A percentile compares a stretch with the other conserved stretches of the same genome.
Conservation (phyloP, 257 asterid genomes). For the Jacaranda mimosifolia region DNA sequence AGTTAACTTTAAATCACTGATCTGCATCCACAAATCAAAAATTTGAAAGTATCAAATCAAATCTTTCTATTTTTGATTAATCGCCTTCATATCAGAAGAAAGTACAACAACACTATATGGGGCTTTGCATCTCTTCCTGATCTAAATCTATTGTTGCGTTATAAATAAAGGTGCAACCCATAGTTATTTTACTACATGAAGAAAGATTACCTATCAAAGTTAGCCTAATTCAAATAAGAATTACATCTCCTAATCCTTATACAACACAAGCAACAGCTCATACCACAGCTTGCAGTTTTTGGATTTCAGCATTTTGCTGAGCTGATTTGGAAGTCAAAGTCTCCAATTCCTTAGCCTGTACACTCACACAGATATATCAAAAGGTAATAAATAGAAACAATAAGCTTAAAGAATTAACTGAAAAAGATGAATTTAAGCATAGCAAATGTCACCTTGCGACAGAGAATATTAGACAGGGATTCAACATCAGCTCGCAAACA, state of each 20-base stretch:
- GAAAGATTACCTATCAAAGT: slow-evolving; percentile 14
- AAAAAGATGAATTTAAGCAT: slow-evolving; percentile 16
- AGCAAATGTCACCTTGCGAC: slow-evolving; percentile 67
- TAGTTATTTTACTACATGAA: slow-evolving; percentile 16
- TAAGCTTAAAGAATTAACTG: slow-evolving; percentile 16
- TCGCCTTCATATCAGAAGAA: slow-evolving; percentile 4
- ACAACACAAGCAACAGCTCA: slow-evolving; percentile 36
- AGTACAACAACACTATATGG: not conserved
- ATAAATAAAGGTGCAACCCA: slow-evolving; percentile 3
- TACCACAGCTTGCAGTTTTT: slow-evolving; percentile 79
- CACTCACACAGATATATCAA: slow-evolving; percentile 20
- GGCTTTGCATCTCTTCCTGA: slow-evolving; percentile 5
- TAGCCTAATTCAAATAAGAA: slow-evolving; percentile 10
- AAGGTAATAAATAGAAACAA: slow-evolving; percentile 24
- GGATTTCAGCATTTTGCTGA: slow-evolving; percentile 74
- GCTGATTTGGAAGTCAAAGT: slow-evolving; percentile 64
- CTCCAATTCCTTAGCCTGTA: slow-evolving; percentile 79
- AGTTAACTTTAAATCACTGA: slow-evolving; percentile 69
- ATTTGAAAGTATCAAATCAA: slow-evolving; percentile 24
- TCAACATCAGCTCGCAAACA: slow-evolving; percentile 77
- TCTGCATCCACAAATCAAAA: slow-evolving; percentile 60
- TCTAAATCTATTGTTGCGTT: not conserved
- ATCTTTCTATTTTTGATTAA: not conserved
- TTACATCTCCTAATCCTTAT: not conserved
- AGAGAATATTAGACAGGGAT: slow-evolving; percentile 69